Base-by-base conservation (phyloP, 148 eudicot species). In the Rhododendron mucronatum region DNA sequence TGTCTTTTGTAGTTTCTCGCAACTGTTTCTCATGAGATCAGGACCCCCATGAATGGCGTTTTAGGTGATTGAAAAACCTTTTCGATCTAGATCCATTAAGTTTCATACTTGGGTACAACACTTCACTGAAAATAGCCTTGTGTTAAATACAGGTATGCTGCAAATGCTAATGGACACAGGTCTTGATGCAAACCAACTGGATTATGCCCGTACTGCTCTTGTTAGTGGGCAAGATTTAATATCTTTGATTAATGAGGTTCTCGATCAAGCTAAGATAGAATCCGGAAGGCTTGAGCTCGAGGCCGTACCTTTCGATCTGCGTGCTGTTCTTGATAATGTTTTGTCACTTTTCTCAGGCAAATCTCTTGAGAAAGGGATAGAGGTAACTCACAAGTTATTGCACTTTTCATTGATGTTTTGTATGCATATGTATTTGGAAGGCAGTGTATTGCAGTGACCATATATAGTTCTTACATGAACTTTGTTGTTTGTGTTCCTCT, bases 211-310 rank as follows among this genome's bases (percentile, higher is more conserved):
- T 77, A 97, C 97, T 82, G 98, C 99, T 86, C 95, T 91, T 89
- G 93, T 89, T 80, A 92, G 98, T 86, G 99, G 99, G 71, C 92
- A 90, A 89, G 98, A 91, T 89, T 86, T 97, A 79, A 93, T 97
- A 78, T 90, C 93, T 63, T 91, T 97, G 61, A 97, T 97, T 39
- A 95, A 95, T 87, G 95, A 91, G 91, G 94, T 97, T 85, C 93
- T 97, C 30, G 99, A 97, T 92, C 98, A 93, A 88, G 98, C 99
- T 80, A 97, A 97, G 91, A 97, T 97, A 84, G 99, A 97, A 91
- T 92, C 99, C 45, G 98, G 98, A 82, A 92, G 93, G 89, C 98
- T 97, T 59, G 99, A 97, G 89, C 94, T 97, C 10, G 98, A 95
- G 90, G 88, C 95, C 59, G 98, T 94, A 81, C 93, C 94, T 53